Conservation (phyloP, 306 rosid species). For the Trichosanthes cucumerina region DNA sequence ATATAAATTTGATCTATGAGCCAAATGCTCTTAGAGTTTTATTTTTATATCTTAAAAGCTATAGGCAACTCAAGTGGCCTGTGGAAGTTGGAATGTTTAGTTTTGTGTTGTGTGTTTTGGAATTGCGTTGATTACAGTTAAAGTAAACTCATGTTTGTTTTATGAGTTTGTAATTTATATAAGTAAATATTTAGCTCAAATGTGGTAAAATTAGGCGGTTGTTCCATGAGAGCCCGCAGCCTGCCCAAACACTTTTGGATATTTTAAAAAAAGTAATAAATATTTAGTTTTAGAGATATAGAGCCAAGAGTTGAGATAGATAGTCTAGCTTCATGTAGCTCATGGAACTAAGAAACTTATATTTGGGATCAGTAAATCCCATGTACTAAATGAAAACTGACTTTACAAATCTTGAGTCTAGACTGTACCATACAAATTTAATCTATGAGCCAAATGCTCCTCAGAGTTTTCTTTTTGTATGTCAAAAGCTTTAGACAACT, state of each 20-base stretch:
- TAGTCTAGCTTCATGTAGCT: too few relatives aligned
- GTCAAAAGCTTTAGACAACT: background rate
- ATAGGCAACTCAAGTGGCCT: too few relatives aligned
- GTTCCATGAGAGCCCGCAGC: too few relatives aligned
- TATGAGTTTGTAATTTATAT: background rate
- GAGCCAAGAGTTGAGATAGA: background rate
- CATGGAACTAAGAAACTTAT: background rate
- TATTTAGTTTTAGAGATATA: background rate
- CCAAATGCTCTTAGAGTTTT: background rate
- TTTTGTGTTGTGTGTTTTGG: background rate
- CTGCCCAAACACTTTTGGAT: too few relatives aligned
- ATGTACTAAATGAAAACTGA: too few relatives aligned
- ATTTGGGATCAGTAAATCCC: background rate
- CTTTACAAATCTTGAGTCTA: background rate
- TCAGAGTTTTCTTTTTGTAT: too few relatives aligned
- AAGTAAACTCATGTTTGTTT: background rate
- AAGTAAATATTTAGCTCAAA: background rate
- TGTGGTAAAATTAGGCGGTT: too few relatives aligned
- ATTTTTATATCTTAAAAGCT: background rate
- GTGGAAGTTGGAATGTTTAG: too few relatives aligned
- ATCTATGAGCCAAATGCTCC: background rate
- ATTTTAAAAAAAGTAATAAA: background rate
- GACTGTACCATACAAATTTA: background rate
- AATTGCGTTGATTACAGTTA: background rate
- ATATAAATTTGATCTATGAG: background rate